These are phyloP conservation scores for Ciborinia camelliae DNA, from an alignment of 2,329 filamentous ascomycete species.

Conservation along the genomic window DNA sequence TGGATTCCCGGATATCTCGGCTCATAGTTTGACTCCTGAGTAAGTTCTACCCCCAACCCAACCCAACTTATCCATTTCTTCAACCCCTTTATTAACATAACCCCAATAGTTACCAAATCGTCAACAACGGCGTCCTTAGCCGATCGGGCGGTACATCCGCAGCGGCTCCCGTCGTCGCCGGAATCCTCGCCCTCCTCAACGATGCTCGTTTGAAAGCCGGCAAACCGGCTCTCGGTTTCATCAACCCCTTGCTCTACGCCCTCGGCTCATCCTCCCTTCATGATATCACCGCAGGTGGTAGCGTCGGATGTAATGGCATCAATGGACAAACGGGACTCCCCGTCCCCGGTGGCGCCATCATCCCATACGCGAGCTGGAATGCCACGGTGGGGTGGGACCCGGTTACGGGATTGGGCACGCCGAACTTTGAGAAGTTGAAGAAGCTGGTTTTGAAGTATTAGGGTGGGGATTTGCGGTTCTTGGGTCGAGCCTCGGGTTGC, in stretches of 20 bases:
- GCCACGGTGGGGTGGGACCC: slow-evolving; percentile 39
- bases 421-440: slow-evolving; percentile 30
- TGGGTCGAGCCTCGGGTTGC: too few species aligned
- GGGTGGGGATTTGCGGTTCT: neutral
- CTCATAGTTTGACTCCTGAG: slow-evolving; percentile 29
- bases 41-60: slow-evolving; percentile 10
- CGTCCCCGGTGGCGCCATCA: slow-evolving; percentile 20
- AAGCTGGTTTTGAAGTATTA: slow-evolving; percentile 19
- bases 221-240: slow-evolving; percentile 42
- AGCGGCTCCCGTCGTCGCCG: slow-evolving; percentile 53
- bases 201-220: slow-evolving; percentile 54
- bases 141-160: slow-evolving; percentile 50
- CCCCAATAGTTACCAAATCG: slow-evolving; percentile 22
- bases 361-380: slow-evolving; percentile 30
- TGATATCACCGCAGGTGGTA: slow-evolving; percentile 40
- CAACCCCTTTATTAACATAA: neutral
- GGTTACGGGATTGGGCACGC: slow-evolving; percentile 40
- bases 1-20: slow-evolving; percentile 50
- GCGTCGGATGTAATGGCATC: slow-evolving; percentile 38
- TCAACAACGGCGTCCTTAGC: slow-evolving; percentile 14
- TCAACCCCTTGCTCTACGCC: slow-evolving; percentile 43
- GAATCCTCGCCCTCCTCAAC: slow-evolving; percentile 58
- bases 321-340: slow-evolving; percentile 20
- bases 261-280: slow-evolving; percentile 37
- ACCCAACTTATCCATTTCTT: neutral